Evolutionary conservation across 495 filamentous ascomycete genomes (phyloP), one percentile per base, ranked within the genome.

Genomic region (Apodospora peruviana): DNA sequence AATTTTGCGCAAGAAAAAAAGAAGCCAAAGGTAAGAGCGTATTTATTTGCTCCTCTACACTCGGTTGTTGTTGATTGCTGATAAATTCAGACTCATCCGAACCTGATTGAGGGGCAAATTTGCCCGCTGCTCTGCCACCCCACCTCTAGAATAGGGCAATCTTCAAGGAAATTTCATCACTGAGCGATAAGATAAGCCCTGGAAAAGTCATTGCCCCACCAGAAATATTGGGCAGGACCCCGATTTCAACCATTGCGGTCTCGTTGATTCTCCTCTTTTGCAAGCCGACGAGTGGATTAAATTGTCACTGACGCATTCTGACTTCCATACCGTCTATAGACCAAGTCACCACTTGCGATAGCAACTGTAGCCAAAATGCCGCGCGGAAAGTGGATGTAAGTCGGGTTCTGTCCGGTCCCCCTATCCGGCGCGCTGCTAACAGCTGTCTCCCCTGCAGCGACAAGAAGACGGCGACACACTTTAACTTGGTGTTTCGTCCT

Each of bases 391-490:
- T 95, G 89, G 84, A 91, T 95, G 89, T 93, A 79, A 60, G 87
- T 77, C n/a, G n/a, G n/a, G n/a, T n/a, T n/a, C n/a, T n/a, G n/a
- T n/a, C n/a, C n/a, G n/a, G 14, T 19, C 25, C 7, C 16, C n/a
- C 24, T 27, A 38, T 3, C 11, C 36, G 2, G 11, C n/a, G 2
- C 39, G 14, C 18, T 18, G 14, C 39, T 18, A 20, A 40, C 29
- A 17, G 25, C 45, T 49, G 18, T 59, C 47, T 24, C 49, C 57
- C 24, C 45, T 42, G 14, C 56, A 96, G 91, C 60, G 85, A 98
- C 73, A 97, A 96, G 77, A 94, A 94, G 68, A 88, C 77, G 32
- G 90, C 94, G 55, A 86, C 82, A 53, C 91, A 86, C 66, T 99
- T 91, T 75, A 82, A 84, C 52, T 85, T 99, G 61, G 91, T 96